Conservation (phyloP, 495 filamentous ascomycete genomes). For the Beverwykella pulmonaria region DNA sequence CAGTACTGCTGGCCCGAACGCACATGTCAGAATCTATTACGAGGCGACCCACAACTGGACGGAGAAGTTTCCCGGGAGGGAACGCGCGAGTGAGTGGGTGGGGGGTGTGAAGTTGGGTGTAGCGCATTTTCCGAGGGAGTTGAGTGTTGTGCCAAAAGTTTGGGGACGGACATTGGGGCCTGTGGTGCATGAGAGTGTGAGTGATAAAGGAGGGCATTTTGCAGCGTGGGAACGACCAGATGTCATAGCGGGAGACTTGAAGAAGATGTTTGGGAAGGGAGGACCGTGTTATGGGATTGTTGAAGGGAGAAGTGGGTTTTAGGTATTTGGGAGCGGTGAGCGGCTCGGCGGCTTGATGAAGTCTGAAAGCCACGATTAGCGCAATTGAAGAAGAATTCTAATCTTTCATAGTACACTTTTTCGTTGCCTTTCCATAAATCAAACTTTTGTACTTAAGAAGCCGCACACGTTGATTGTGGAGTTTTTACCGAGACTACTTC, state of each 20-base stretch:
- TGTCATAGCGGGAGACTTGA: slow-evolving; percentile 29
- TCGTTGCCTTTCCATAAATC: too few relatives aligned
- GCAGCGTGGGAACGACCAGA: slow-evolving; percentile 37
- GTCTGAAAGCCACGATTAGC: too few relatives aligned
- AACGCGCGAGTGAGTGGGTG: slow-evolving; percentile 2
- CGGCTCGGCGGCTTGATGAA: too few relatives aligned
- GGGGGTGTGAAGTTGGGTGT: slow-evolving; percentile 25
- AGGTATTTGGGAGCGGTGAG: too few relatives aligned
- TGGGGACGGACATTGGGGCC: slow-evolving; percentile 33
- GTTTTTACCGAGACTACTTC: too few relatives aligned
- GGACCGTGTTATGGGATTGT: slow-evolving; percentile 29
- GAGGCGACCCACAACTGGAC: slow-evolving; percentile 39
- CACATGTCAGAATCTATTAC: slow-evolving; percentile 57
- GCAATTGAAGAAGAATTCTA: too few relatives aligned
- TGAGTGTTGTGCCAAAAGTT: slow-evolving; percentile 21
- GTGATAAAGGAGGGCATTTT: slow-evolving; percentile 38
- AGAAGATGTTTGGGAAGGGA: slow-evolving; percentile 32
- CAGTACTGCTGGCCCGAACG: slow-evolving; percentile 55
- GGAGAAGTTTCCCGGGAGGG: slow-evolving; percentile 32
- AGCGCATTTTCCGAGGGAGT: slow-evolving; percentile 33
- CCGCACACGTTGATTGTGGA: too few relatives aligned
- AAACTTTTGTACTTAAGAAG: too few relatives aligned
- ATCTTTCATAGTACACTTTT: too few relatives aligned
- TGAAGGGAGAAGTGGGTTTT: slow-evolving; percentile 28
- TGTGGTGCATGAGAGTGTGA: slow-evolving; percentile 31